Conservation (phyloP, 2,329 filamentous ascomycete genomes). For the Colletotrichum theobromicola region DNA sequence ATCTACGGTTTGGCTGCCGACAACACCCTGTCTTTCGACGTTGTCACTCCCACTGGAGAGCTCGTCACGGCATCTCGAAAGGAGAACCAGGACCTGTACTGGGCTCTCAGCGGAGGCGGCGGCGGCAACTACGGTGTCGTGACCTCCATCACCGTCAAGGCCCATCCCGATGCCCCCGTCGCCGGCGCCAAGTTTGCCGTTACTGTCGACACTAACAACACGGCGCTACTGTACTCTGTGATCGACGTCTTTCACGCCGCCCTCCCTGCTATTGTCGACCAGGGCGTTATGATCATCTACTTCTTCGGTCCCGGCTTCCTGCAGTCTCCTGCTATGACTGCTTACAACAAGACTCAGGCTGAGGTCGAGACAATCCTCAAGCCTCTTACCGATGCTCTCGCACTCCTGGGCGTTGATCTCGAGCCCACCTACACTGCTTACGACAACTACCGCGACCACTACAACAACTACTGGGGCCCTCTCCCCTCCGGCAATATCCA, state of each 20-base stretch:
- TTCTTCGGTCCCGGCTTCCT: slow-evolving; percentile 38
- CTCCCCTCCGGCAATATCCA: slow-evolving; percentile 31
- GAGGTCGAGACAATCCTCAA: slow-evolving; percentile 43
- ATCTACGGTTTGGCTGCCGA: slow-evolving; percentile 65
- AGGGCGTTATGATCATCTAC: slow-evolving; percentile 20
- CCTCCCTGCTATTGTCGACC: slow-evolving; percentile 15
- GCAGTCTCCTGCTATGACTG: slow-evolving; percentile 37
- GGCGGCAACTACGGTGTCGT: slow-evolving; percentile 55
- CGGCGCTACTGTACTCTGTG: slow-evolving; percentile 36
- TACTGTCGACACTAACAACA: slow-evolving; percentile 49
- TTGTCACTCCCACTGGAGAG: slow-evolving; percentile 58
- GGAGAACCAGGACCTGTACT: slow-evolving; percentile 64
- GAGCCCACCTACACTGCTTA: slow-evolving; percentile 34
- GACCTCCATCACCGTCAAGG: slow-evolving; percentile 57
- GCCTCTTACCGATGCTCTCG: slow-evolving; percentile 41
- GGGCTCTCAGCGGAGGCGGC: slow-evolving; percentile 63
- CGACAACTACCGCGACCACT: slow-evolving; percentile 27
- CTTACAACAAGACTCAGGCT: slow-evolving; percentile 44
- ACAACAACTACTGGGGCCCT: slow-evolving; percentile 23
- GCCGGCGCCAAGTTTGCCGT: slow-evolving; percentile 22
- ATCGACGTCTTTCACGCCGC: slow-evolving; percentile 25
- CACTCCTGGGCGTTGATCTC: slow-evolving; percentile 27
- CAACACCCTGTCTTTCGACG: slow-evolving; percentile 62
- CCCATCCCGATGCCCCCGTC: slow-evolving; percentile 47
- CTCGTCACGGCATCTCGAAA: slow-evolving; percentile 56